Base-by-base conservation (phyloP, 768 basidiomycete species). In the Calvatia gigantea region DNA sequence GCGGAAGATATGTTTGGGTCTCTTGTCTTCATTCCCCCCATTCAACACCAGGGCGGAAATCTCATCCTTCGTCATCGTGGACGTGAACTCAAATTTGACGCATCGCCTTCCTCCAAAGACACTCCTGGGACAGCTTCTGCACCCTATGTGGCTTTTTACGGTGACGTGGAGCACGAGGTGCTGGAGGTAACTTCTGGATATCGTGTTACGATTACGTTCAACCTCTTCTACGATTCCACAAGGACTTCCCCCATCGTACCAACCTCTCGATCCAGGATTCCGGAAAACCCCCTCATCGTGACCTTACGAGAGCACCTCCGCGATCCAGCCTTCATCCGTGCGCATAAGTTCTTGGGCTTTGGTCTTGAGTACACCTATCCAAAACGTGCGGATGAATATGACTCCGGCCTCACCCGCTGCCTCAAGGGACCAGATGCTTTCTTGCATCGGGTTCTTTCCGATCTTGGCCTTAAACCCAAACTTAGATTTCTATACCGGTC, bases 11-110 rank as follows among this genome's bases (percentile, higher is more conserved):
- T 82, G 74, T 75, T 84, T 33, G 81, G 77, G 1, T 81, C 81
- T 1, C 70, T 85, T 7, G 74, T 82, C 1, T 59, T 82, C 31
- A 70, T 78, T n/a, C 72, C 80, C 47, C 81, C 81, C 14, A 75
- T 75, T 0, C 19, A 60, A 0, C 75, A 82, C 58, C 66, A 76
- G 53, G 80, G 80, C 1, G 81, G 80, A 2, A 62, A 65, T 15
- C 69, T 80, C 14, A 48, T 69, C 2, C 65, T 84, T 0, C 70
- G 69, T 9, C 67, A 72, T 43, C 31, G 51, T 43, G 7, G 67
- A 61, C 12, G 55, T 65, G 19, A 73, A 74, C 38, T 74, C 69
- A 69, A 61, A 58, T 0, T 42, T 28, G 28, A 46, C 21, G 42
- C 38, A 2, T 4, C 69, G 76, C 37, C 75, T 79, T 54, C 73